Evolutionary conservation across 1,284 basidiomycete genomes (phyloP).

Genomic region (Volvariella volvacea): DNA sequence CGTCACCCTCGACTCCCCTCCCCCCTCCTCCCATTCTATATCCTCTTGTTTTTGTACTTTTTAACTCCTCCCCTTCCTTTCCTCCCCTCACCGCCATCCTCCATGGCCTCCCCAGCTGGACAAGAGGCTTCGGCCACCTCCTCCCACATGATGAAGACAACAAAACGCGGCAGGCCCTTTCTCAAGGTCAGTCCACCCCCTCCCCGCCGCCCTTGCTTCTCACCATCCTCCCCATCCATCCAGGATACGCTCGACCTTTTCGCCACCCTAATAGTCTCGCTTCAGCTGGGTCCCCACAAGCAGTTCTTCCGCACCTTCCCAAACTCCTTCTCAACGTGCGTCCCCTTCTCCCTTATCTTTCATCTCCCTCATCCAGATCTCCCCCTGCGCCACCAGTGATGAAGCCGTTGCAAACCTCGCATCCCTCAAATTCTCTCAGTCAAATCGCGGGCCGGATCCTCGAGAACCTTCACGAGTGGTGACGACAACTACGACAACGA

Average conservation of each 20-base stretch:
- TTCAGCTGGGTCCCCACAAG: constrained; percentile 84
- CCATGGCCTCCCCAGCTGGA: constrained; percentile 31
- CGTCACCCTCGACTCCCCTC: constrained; percentile 18
- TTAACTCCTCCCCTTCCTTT: constrained; percentile 12
- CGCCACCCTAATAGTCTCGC: constrained; percentile 92
- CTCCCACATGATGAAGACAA: constrained; percentile 96
- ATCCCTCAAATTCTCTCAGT: constrained; percentile 98
- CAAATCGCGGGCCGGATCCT: constrained; percentile 95
- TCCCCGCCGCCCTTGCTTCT: constrained; percentile 10
- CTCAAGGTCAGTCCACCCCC: constrained; percentile 61
- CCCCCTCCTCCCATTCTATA: constrained; percentile 16
- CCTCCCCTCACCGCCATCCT: constrained; percentile 18
- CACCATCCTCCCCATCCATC: constrained; percentile 8
- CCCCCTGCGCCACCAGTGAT: constrained; percentile 52
- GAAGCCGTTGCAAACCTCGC: constrained; percentile 93
- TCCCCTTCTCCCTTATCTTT: constrained; percentile 15
- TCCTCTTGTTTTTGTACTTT: constrained; percentile 16
- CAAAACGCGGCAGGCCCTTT: constrained; percentile 89
- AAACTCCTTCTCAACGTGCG: constrained; percentile 94
- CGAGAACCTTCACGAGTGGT: constrained; percentile 95
- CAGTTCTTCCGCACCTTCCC: constrained; percentile 95
- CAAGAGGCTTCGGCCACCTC: constrained; percentile 48
- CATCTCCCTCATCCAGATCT: constrained; percentile 4
- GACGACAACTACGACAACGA: constrained; percentile 98
- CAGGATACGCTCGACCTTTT: constrained; percentile 98